phyloP scores from a whole-genome alignment of 202 grass and related monocot genomes.

The Panicum virgatum region DNA sequence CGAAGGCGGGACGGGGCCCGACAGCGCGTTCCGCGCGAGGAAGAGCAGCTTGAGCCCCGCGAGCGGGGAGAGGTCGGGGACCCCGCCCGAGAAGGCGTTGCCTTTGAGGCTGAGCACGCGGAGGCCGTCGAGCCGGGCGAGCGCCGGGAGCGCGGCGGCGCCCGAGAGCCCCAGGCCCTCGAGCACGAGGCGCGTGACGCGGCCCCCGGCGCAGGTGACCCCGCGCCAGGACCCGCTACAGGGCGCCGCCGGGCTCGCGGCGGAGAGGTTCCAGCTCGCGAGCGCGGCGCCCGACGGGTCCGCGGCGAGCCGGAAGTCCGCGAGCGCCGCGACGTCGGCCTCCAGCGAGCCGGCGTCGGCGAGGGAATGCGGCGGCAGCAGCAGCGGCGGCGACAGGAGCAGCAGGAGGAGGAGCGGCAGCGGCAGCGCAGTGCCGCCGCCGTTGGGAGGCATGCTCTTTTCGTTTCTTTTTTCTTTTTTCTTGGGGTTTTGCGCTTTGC shows the following conservation, averaged over 20 bases:
- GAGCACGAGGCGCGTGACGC: conserved; percentile 86
- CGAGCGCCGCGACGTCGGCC: conserved; percentile 50
- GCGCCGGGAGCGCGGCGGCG: conserved; percentile 38
- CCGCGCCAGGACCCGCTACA: conserved; percentile 75
- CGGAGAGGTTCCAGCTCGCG: conserved; percentile 60
- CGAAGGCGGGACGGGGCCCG: conserved; percentile 58
- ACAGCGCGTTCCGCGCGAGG: conserved; percentile 68
- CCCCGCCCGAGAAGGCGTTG: conserved; percentile 52
- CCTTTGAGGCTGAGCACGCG: conserved; percentile 89
- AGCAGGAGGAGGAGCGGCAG: conserved; percentile 22
- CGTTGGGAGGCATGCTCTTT: conserved; percentile 19
- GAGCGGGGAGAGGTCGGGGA: conserved; percentile 86
- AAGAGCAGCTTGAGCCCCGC: conserved; percentile 81
- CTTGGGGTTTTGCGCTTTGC: not conserved
- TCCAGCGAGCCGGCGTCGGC: conserved; percentile 56
- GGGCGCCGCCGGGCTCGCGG: conserved; percentile 34
- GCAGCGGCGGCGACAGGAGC: not conserved
- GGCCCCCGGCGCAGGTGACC: conserved; percentile 60
- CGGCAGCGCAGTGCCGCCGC: not conserved
- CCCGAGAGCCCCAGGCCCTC: conserved; percentile 67
- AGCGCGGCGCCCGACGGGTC: conserved; percentile 49
- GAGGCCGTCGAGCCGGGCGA: conserved; percentile 60
- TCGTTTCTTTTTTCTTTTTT: not conserved
- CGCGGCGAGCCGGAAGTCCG: conserved; percentile 57
- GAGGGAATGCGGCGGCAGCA: not conserved